Conservation (phyloP, 768 basidiomycete species). For the Hericium alpestre region DNA sequence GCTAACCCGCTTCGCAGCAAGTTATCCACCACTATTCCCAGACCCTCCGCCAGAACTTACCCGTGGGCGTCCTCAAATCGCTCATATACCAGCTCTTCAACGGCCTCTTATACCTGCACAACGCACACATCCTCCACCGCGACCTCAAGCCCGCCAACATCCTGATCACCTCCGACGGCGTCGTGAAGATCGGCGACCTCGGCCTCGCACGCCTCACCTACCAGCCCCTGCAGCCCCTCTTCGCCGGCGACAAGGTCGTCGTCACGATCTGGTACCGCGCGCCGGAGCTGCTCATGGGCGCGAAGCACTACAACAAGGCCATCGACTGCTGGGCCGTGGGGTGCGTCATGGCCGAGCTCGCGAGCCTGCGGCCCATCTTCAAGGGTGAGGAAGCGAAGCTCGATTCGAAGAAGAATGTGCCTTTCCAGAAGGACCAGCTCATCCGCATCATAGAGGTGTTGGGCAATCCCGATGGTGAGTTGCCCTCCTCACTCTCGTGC, state of each 20-base stretch:
- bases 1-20: conserved; percentile 49
- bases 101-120: conserved; percentile 90
- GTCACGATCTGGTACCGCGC: conserved; percentile 99
- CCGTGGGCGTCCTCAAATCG: conserved; percentile 76
- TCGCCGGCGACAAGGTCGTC: conserved; percentile 93
- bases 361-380: conserved; percentile 91
- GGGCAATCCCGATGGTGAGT: conserved; percentile 76
- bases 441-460: conserved; percentile 93
- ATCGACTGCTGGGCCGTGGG: conserved; percentile 98
- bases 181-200: conserved; percentile 97
- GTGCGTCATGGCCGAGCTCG: conserved; percentile 93
- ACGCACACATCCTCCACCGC: conserved; percentile 89
- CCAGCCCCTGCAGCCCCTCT: conserved; percentile 84
- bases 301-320: conserved; percentile 95
- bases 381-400: conserved; percentile 98
- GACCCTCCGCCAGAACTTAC: conserved; percentile 68
- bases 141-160: conserved; percentile 99
- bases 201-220: conserved; percentile 88
- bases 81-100: conserved; percentile 90
- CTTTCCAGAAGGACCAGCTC: conserved; percentile 93
- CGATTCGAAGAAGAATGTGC: conserved; percentile 93
- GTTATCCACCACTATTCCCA: conserved; percentile 97
- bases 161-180: conserved; percentile 78
- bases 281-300: conserved; percentile 90
- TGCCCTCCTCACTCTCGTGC: conserved; percentile 1